phyloP scores from a whole-genome alignment of 83 land plant species.

The Isoetes engelmannii region DNA sequence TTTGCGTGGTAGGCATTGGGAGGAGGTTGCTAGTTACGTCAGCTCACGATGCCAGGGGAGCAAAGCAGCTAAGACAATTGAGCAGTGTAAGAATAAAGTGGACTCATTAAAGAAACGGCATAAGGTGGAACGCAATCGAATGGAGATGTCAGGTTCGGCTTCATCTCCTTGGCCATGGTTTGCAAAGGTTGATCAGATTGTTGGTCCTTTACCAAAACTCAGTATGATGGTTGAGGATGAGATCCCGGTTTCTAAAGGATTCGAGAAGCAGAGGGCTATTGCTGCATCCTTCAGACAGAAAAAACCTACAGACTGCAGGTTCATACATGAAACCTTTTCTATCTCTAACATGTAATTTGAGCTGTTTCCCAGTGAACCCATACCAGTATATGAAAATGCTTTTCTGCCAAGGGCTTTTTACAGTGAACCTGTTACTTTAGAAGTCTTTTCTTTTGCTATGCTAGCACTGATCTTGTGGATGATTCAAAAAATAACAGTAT shows the following conservation, averaged over 20 bases:
- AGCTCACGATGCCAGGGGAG: constrained; percentile 57
- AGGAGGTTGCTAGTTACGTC: constrained; percentile 67
- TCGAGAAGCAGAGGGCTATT: no score
- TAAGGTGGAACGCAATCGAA: constrained; percentile 61
- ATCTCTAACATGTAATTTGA: no score
- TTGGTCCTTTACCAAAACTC: constrained; percentile 36
- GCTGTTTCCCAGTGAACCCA: no score
- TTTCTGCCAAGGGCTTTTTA: no score
- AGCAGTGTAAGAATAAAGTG: constrained; percentile 88
- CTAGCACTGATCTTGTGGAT: no score
- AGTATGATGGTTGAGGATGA: constrained; percentile 42
- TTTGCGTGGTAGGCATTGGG: constrained; percentile 80
- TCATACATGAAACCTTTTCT: no score
- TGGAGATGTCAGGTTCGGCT: constrained; percentile 36
- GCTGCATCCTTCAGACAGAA: no score
- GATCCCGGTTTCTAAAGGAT: constrained; percentile 4
- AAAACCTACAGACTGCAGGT: no score
- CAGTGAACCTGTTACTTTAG: no score
- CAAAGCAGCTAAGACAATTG: constrained; percentile 55
- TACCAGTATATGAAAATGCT: no score
- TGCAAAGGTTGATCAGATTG: constrained; percentile 64
- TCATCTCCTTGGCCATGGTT: constrained; percentile 81
- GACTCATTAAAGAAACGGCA: constrained; percentile 85
- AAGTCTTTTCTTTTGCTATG: no score
- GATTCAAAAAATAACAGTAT: no score